Base-by-base conservation (phyloP, 148 eudicot species). In the Rhododendron griersonianum region DNA sequence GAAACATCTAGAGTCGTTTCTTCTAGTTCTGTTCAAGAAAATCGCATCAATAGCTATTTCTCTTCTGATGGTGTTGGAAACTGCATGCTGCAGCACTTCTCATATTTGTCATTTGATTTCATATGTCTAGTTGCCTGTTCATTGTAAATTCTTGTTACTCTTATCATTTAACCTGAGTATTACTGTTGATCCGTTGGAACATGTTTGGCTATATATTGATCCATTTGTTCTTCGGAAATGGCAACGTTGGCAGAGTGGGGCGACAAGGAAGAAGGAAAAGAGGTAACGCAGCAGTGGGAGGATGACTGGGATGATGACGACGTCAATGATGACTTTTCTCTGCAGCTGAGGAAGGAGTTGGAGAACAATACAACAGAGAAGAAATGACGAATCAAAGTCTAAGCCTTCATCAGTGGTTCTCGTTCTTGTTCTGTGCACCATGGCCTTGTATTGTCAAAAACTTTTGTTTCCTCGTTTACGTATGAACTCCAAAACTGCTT, bases 201-300 rank as follows among this genome's bases (percentile, higher is more conserved):
- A 21, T 44, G 51, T 78, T 39, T 78, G 81, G 51, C 71, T 41
- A 3, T 7, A 5, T 59, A 19, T 39, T 82, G 15, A 13, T 35
- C 25, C 51, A 9, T 30, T 61, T 10, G 13, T 25, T 16, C 44
- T 83, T 53, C 45, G 51, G 21, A 73, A 30, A 47, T 50, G 53
- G 25, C 80, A 18, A 30, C 33, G 77, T 50, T 79, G 51, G 81
- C 90, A 94, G 98, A 96, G 90, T 96, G 96, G 94, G 94, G 92
- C 44, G 90, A 87, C 80, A 92, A 92, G 86, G 95, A 92, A 91
- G 95, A 94, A 87, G 96, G 94, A 30, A 94, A 91, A 88, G 98
- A 92, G 85, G 92, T 92, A 83, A 90, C 90, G 7, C 96, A 96
- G 82, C 39, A 28, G 76, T 71, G 76, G 76, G 76, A 71, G 39